Base-by-base conservation (phyloP, 2,329 filamentous ascomycete genomes). In the Graphium sp. region DNA sequence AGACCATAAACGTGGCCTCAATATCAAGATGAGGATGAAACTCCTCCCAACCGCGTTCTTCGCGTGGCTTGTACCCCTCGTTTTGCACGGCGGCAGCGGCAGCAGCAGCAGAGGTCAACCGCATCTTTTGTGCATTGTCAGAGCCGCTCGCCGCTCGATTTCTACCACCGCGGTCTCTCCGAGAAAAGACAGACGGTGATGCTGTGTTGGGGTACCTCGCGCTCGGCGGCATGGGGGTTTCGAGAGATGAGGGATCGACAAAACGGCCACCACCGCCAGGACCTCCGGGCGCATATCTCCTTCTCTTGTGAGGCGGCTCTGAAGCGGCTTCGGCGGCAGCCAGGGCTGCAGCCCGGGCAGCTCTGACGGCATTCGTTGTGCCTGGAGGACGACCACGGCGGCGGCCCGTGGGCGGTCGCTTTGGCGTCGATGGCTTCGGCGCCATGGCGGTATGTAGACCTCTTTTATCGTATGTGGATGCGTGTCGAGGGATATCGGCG, bases 41-140 rank as follows among this genome's bases (percentile, higher is more conserved):
- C 48, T 98, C 89, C 45, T 94, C 85, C 84, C 87, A 98, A 29
- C 83, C 82, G 36, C 87, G 74, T 56, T 98, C 89, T 54, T 98
- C 89, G 44, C 89, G 69, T 18, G 89, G 89, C 49, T 98, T 98
- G 55, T 95, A 95, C 28, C 87, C 85, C 57, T 95, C 89, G 42
- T 74, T 85, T 46, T 93, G 84, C 40, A 83, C 81, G 34, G 89
- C 78, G 4, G 80, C 78, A 5, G 83, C 84, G 28, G 85, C 82
- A 15, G 85, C 81, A 17, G 84, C 84, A 9, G 87, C 83, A 25
- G 81, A 87, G 41, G 77, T 83, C 52, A 80, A 91, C 38, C 80
- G 69, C 48, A 80, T 79, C 39, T 60, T 64, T 37, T 67, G 66
- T 34, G 58, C 55, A 32, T 60, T 59, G 32, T 60, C 60, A 37